Base-by-base conservation (phyloP, 2,329 filamentous ascomycete species). In the Penicillium sp. region DNA sequence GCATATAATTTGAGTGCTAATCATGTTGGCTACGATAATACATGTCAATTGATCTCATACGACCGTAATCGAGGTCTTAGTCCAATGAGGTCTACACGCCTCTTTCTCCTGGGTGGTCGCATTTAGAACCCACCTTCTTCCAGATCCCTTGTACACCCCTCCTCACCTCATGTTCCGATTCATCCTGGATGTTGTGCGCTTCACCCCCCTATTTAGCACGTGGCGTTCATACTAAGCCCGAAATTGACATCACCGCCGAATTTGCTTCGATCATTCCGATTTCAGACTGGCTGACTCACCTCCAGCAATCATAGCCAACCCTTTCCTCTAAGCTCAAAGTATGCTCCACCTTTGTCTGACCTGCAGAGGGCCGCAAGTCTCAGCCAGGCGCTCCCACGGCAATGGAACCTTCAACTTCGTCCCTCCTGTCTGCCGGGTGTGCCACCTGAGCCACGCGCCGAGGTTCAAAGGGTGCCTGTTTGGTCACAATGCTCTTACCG, bases 111-210 rank as follows among this genome's bases (percentile, higher is more conserved):
- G 56, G 55, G 52, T 43, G 34, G 62, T 53, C 53, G 41, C 21
- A 34, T 64, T 64, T 48, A 14, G n/a, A 63, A 64, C 21, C n/a
- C 24, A 42, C 40, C 59, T 42, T 24, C 45, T 31, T 43, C 54
- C 31, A 38, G 48, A 46, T 45, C 38, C 44, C 43, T 55, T 48
- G 38, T 58, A 48, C 48, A 51, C 42, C 21, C 38, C 31, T 44
- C 38, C 31, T 44, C 43, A 38, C n/a, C 24, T 16, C 49, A 53
- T 27, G 18, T 22, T 56, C 40, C 29, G 16, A 51, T 48, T 40
- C 31, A 46, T 50, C 41, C 43, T 49, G 11, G 38, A 32, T 32
- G 55, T 53, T 40, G 40, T 34, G 45, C 55, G 53, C 40, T 43
- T 55, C 51, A 51, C 57, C 49, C 44, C 45, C 53, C 22, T 45